phyloP scores from a whole-genome alignment of 1,284 basidiomycete genomes.

The Wallemia mellicola region DNA sequence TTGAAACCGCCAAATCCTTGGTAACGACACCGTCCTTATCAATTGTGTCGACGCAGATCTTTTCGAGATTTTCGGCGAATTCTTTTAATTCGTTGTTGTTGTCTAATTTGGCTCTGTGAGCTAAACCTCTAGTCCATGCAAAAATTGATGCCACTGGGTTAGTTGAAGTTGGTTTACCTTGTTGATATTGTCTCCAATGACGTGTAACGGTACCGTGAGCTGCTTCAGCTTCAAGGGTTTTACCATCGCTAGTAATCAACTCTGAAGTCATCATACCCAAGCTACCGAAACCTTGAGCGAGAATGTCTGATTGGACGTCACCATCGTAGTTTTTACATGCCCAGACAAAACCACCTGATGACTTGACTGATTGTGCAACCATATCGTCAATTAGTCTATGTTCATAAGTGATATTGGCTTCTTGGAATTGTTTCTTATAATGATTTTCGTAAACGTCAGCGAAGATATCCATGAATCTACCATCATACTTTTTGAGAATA shows the following conservation, averaged over 20 bases:
- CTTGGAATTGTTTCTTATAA: constrained; percentile 14
- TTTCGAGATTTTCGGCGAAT: constrained; percentile 61
- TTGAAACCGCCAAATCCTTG: constrained; percentile 80
- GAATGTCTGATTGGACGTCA: constrained; percentile 67
- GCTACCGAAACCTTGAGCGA: constrained; percentile 65
- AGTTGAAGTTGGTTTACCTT: constrained; percentile 69
- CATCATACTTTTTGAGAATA: constrained; percentile 43
- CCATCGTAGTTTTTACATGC: constrained; percentile 95
- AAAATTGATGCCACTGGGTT: constrained; percentile 98
- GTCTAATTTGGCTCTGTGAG: constrained; percentile 82
- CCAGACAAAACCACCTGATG: constrained; percentile 86
- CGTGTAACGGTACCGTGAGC: constrained; percentile 78
- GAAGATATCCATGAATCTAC: constrained; percentile 97
- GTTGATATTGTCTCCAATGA: constrained; percentile 90
- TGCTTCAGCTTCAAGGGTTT: constrained; percentile 69
- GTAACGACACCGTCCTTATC: constrained; percentile 78
- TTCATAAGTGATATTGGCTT: constrained; percentile 12
- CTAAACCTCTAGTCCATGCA: constrained; percentile 84
- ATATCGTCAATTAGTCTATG: constrained; percentile 46
- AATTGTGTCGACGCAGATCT: constrained; percentile 67
- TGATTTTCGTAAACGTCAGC: constrained; percentile 52
- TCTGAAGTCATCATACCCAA: constrained; percentile 96
- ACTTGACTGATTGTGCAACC: constrained; percentile 94
- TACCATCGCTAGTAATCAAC: constrained; percentile 80
- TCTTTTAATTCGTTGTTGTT: constrained; percentile 38